Evolutionary conservation across 1,139 yeast genomes (phyloP), one percentile per base, ranked within the genome.

Genomic region (Tardiomyces digboiensis): DNA sequence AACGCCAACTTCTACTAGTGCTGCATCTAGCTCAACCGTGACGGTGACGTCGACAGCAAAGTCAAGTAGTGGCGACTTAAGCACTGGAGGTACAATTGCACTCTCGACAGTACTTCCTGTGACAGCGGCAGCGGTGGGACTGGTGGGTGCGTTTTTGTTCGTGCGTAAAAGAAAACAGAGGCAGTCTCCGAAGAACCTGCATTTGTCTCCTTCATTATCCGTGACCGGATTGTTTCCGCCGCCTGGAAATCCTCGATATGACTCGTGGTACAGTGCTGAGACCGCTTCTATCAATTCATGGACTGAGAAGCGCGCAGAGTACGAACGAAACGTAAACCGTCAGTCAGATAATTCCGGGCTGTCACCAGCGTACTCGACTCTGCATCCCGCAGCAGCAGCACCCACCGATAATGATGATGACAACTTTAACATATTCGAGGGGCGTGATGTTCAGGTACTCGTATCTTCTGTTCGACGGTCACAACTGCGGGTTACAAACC

Each of bases 381-480:
- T 54, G 29, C 50, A 48, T 13, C 12, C 40, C 33, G 19, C 42
- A 39, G 37, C 39, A 10, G 36, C 43, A 10, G 29, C 40, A n/a
- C 40, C 29, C 19, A 40, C 36, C 13, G 42, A 45, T 13, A n/a
- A n/a, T n/a, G 66, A 61, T 5, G 59, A 57, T 14, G 67, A 65
- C 37, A 63, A 60, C 23, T 66, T 67, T 26, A 64, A 66, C 33
- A 56, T 70, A 12, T 73, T 74, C 49, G 68, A 68, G 36, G 68
- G 72, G 37, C 62, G 82, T 51, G 89, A 82, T 49, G 89, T 80
- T 0, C 91, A 82, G 57, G 83, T 83, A 7, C 62, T 83, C 49
- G 89, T 82, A 8, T 76, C 86, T 46, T 76, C 84, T n/a, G 77
- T 78, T 56, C 67, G 89, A 52, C 64, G 86, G 45, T 72, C 83